Percentiles rank a stretch among this genome's conserved stretches.
Conservation (phyloP, 2,329 filamentous ascomycete species). For the Amphichorda felina region DNA sequence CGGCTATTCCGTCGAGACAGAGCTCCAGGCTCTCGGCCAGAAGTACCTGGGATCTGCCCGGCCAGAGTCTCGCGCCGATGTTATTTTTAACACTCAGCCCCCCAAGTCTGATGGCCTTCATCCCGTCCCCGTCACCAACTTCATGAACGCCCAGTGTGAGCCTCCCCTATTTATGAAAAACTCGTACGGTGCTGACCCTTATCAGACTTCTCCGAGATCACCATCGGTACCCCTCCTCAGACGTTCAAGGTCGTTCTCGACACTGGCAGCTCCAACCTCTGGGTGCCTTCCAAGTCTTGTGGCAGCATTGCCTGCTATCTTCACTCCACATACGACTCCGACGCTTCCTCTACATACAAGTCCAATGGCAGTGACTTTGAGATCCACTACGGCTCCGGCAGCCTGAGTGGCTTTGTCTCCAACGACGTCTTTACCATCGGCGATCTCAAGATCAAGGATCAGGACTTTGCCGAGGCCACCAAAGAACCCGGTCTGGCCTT, state of each 20-base stretch:
- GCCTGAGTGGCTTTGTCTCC: slow-evolving; percentile 86
- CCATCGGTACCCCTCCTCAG: slow-evolving; percentile 84
- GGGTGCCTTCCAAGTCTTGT: slow-evolving; percentile 88
- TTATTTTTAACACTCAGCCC: slow-evolving; percentile 68
- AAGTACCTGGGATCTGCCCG: slow-evolving; percentile 78
- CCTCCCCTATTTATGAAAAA: slow-evolving; percentile 6
- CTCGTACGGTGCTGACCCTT: neutral
- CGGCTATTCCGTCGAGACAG: slow-evolving; percentile 65
- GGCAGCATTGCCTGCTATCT: slow-evolving; percentile 96
- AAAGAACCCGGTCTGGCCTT: slow-evolving; percentile 93
- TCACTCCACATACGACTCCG: slow-evolving; percentile 92
- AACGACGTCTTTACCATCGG: slow-evolving; percentile 80
- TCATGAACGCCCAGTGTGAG: slow-evolving; percentile 97
- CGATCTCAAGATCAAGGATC: slow-evolving; percentile 75
- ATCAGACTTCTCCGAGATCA: slow-evolving; percentile 92
- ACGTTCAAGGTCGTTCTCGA: slow-evolving; percentile 97
- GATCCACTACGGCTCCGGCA: slow-evolving; percentile 92
- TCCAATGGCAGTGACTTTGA: slow-evolving; percentile 86
- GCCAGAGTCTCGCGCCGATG: slow-evolving; percentile 55
- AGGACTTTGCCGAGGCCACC: slow-evolving; percentile 94
- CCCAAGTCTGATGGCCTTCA: slow-evolving; percentile 57
- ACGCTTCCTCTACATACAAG: slow-evolving; percentile 80
- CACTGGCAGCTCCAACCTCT: slow-evolving; percentile 97
- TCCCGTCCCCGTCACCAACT: slow-evolving; percentile 87
- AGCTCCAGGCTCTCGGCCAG: slow-evolving; percentile 75